Conservation (phyloP, 225 moss, liverwort and hornwort genomes). For the Polytrichum formosum region DNA sequence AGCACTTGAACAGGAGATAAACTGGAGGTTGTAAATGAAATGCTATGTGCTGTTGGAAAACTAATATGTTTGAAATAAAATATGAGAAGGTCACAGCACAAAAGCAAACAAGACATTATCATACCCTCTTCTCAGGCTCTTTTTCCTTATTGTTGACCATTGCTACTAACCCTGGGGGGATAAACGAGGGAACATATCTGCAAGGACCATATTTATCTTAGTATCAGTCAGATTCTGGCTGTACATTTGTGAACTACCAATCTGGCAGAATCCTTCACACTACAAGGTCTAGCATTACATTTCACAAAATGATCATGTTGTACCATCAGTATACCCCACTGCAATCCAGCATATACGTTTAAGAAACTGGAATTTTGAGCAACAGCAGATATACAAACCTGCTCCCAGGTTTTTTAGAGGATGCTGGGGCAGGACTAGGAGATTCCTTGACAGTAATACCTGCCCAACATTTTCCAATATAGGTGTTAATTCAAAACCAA, state of each 20-base stretch:
- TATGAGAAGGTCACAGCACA: background rate
- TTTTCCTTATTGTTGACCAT: constrained; percentile 89
- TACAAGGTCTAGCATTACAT: background rate
- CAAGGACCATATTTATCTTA: constrained; percentile 5
- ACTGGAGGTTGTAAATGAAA: background rate
- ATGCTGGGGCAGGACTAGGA: constrained; percentile 15
- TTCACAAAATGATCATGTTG: constrained; percentile 2
- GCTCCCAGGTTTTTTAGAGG: constrained; percentile 55
- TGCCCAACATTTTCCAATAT: constrained; percentile 14
- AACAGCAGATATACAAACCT: constrained; percentile 25
- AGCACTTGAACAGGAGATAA: background rate
- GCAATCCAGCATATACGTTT: no score
- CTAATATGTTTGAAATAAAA: background rate
- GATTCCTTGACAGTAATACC: constrained; percentile 38
- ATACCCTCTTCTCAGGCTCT: constrained; percentile 69
- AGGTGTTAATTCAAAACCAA: constrained; percentile 2
- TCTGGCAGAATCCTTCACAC: background rate
- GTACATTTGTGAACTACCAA: no score
- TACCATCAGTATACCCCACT: background rate
- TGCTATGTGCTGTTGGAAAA: background rate
- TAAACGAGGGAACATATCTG: constrained; percentile 99
- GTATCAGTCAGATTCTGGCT: no score
- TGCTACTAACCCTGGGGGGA: constrained; percentile 92
- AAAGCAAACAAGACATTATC: background rate
- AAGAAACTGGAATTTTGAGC: no score